phyloP scores from a whole-genome alignment of 495 filamentous ascomycete genomes.

The Pseudotulostoma volvatum region DNA sequence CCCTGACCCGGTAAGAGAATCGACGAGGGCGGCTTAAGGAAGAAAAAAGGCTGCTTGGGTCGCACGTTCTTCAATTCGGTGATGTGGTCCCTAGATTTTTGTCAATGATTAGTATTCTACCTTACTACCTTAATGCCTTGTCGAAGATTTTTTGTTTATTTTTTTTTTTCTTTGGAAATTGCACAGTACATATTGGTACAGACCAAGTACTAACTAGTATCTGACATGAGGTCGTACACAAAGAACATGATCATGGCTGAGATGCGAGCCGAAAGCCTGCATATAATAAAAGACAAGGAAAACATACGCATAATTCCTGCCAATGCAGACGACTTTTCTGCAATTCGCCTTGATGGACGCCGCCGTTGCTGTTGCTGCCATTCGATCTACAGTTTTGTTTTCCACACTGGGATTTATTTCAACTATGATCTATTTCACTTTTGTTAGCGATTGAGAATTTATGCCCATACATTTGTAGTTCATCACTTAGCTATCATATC shows the following conservation, averaged over 20 bases:
- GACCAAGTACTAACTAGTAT: background rate
- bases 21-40: conserved; percentile 80
- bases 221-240: background rate
- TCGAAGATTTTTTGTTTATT: no score
- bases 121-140: no score
- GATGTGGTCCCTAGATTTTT: conserved; percentile 63
- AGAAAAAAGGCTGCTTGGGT: conserved; percentile 94
- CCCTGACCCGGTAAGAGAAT: conserved; percentile 64
- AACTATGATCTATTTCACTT: no score
- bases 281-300: no score
- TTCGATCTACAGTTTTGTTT: no score
- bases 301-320: conserved; percentile 88
- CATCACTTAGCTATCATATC: no score
- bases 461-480: no score
- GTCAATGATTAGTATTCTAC: conserved; percentile 1
- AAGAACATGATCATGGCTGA: background rate
- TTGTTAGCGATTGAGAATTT: no score
- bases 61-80: conserved; percentile 72
- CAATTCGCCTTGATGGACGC: conserved; percentile 47
- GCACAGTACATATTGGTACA: background rate
- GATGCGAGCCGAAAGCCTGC: no score
- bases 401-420: no score
- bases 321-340: conserved; percentile 89
- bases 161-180: background rate
- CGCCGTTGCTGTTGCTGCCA: no score